A percentile compares a stretch with the other conserved stretches of the same genome.
Conservation (phyloP, 2,329 filamentous ascomycete genomes). For the Chaetomium strumarium region DNA sequence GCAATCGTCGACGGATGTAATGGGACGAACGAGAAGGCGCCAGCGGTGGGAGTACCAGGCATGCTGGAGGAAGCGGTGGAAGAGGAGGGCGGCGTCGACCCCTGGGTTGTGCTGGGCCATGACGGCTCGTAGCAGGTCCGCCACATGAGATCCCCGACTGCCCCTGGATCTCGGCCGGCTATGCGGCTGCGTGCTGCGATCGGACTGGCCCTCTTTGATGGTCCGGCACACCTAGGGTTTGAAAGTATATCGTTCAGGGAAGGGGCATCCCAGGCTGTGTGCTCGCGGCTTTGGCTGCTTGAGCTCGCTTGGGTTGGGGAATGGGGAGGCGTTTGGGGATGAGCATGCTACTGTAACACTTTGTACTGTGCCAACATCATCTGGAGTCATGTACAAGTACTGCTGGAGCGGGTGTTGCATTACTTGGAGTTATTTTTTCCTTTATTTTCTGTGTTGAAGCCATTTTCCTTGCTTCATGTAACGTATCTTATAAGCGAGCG, state of each 20-base stretch:
- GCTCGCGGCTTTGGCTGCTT: conserved; percentile 17
- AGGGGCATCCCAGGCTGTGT: conserved; percentile 11
- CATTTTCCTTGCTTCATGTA: neutral
- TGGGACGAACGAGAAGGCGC: conserved; percentile 9
- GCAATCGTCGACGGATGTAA: neutral
- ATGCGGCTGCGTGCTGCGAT: conserved; percentile 22
- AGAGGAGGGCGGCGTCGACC: conserved; percentile 26
- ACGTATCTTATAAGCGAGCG: neutral
- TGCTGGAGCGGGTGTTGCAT: conserved; percentile 9
- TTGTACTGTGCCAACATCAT: neutral
- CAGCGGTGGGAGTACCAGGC: neutral
- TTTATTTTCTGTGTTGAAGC: neutral
- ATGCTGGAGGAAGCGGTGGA: neutral
- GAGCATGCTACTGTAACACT: conserved; percentile 2
- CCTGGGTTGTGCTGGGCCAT: conserved; percentile 39
- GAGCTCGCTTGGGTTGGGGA: conserved; percentile 19
- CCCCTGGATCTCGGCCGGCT: conserved; percentile 17
- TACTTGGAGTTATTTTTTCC: neutral
- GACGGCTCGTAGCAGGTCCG: conserved; percentile 44
- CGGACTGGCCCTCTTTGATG: conserved; percentile 23
- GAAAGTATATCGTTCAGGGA: neutral
- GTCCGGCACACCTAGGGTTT: conserved; percentile 6
- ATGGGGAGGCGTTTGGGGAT: neutral
- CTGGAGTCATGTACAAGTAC: neutral
- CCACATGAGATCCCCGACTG: conserved; percentile 26